Percentiles rank a stretch among this genome's conserved stretches.
Evolutionary conservation across 2,329 filamentous ascomycete species (phyloP).

Genomic region (Corynespora cassiicola): DNA sequence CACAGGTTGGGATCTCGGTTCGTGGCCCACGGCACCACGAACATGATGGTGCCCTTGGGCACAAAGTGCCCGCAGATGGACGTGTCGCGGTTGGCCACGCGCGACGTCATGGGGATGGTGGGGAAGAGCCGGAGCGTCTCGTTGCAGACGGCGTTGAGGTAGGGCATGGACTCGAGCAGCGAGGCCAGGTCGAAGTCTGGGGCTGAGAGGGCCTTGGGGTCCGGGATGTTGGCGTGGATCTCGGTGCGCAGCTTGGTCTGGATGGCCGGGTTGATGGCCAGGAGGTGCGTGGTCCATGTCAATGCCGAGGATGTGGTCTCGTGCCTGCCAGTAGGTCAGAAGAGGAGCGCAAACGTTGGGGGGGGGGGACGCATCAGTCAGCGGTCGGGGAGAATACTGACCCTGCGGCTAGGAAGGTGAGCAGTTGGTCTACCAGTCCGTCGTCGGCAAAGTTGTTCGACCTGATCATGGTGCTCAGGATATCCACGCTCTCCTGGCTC

Average conservation of each 20-base stretch:
- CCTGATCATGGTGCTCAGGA: slow-evolving; percentile 58
- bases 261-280: slow-evolving; percentile 69
- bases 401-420: slow-evolving; percentile 64
- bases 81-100: slow-evolving; percentile 40
- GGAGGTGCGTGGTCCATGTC: slow-evolving; percentile 76
- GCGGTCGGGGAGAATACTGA: slow-evolving; percentile 42
- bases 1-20: slow-evolving; percentile 52
- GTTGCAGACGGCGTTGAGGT: slow-evolving; percentile 55
- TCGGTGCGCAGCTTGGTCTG: slow-evolving; percentile 73
- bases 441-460: slow-evolving; percentile 60
- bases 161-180: slow-evolving; percentile 52
- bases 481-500: slow-evolving; percentile 45
- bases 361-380: no score
- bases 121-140: slow-evolving; percentile 49
- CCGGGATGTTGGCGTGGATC: slow-evolving; percentile 67
- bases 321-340: slow-evolving; percentile 53
- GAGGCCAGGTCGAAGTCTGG: slow-evolving; percentile 35
- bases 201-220: slow-evolving; percentile 22
- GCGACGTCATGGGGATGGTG: slow-evolving; percentile 43
- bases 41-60: slow-evolving; percentile 46
- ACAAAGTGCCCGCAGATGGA: slow-evolving; percentile 41
- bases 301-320: slow-evolving; percentile 79
- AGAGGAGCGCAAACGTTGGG: neutral
- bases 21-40: slow-evolving; percentile 50
- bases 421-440: slow-evolving; percentile 60